These are phyloP conservation scores for Pseudogymnoascus sp. DNA, from an alignment of 2,329 filamentous ascomycete species.

Conservation along the genomic window DNA sequence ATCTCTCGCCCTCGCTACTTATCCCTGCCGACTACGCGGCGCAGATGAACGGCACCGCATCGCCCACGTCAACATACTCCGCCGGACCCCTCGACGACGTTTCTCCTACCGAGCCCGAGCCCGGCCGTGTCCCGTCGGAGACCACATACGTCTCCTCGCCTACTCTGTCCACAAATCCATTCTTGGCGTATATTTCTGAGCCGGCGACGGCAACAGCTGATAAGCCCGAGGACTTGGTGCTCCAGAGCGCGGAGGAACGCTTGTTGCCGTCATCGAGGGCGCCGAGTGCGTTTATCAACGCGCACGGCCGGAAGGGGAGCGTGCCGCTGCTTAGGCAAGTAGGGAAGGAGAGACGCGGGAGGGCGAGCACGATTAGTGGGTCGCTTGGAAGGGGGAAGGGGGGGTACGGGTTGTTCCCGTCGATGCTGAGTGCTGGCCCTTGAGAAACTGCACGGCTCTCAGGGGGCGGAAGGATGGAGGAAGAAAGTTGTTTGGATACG, in stretches of 20 bases:
- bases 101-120: not conserved
- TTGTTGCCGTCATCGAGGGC: not conserved
- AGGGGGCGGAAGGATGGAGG: not conserved
- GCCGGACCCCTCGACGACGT: not conserved
- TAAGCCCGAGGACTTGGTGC: not conserved
- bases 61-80: not conserved
- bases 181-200: not conserved
- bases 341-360: not conserved
- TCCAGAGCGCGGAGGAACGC: not conserved
- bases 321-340: not conserved
- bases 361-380: not conserved
- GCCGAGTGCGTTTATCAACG: not conserved
- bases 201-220: not conserved
- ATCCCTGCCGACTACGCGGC: conserved; percentile 54
- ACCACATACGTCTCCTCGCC: not conserved
- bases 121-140: not conserved
- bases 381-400: conserved; percentile 3
- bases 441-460: not conserved
- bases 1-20: conserved; percentile 54
- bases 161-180: not conserved
- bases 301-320: not conserved
- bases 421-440: not conserved
- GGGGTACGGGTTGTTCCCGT: not conserved
- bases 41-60: conserved; percentile 34
- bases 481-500: not conserved